These are phyloP conservation scores for Quercus rubra DNA, from an alignment of 306 rosid species.

Conservation along the genomic window DNA sequence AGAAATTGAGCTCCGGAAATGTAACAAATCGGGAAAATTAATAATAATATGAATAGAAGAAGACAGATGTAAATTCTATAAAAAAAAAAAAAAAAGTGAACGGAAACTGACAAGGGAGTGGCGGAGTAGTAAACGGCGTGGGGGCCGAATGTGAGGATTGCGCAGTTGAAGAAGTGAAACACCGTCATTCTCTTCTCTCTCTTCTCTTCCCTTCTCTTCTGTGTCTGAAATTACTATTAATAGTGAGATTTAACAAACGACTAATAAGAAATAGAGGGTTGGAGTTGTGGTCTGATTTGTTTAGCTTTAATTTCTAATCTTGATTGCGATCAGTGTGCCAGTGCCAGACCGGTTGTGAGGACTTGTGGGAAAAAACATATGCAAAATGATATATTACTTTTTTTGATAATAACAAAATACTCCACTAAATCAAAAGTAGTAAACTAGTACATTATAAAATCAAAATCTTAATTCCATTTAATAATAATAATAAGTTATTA, in stretches of 20 bases:
- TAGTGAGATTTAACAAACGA: not conserved
- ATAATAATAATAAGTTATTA: too few relatives aligned
- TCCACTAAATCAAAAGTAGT: too few relatives aligned
- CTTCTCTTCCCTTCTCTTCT: not conserved
- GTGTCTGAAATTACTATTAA: too few relatives aligned
- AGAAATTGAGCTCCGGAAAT: not conserved
- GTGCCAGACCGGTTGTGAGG: too few relatives aligned
- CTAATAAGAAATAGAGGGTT: not conserved
- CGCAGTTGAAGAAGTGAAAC: slow-evolving; percentile 97
- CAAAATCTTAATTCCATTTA: too few relatives aligned
- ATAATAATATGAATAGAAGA: not conserved
- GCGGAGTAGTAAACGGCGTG: slow-evolving; percentile 99
- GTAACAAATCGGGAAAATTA: not conserved
- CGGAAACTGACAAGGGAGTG: slow-evolving; percentile 67
- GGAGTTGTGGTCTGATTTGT: too few relatives aligned
- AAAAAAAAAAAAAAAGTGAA: not conserved
- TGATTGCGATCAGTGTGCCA: too few relatives aligned
- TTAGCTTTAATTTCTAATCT: too few relatives aligned
- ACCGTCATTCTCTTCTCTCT: slow-evolving; percentile 58
- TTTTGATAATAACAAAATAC: too few relatives aligned
- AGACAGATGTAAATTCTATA: not conserved
- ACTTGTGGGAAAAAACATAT: too few relatives aligned
- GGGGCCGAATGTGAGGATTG: slow-evolving; percentile 97
- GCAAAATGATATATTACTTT: too few relatives aligned
- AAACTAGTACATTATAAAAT: too few relatives aligned